These are phyloP conservation scores for Yarrowia sp. DNA, from an alignment of 805 yeast genomes.

Conservation along the genomic window DNA sequence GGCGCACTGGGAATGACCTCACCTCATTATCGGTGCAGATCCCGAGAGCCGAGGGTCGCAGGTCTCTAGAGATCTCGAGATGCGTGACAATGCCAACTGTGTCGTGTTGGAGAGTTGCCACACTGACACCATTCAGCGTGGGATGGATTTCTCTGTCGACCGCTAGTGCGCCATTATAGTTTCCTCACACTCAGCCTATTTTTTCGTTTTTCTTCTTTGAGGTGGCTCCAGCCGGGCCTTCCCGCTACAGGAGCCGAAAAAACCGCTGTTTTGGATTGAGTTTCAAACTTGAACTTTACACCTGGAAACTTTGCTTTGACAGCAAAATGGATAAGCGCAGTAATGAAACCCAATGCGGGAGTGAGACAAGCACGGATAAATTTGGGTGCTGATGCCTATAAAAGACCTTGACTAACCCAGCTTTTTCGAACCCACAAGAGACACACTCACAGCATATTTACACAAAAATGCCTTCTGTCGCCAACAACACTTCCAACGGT, in stretches of 20 bases:
- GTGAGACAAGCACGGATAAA: conserved; percentile 23
- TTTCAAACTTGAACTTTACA: conserved; percentile 9
- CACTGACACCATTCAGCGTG: not conserved
- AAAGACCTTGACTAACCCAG: conserved; percentile 20
- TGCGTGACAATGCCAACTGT: not conserved
- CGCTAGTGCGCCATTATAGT: conserved; percentile 4
- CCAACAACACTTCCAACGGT: conserved; percentile 24
- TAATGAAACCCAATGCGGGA: conserved; percentile 25
- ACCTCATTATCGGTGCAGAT: conserved; percentile 25
- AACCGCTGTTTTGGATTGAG: conserved; percentile 18
- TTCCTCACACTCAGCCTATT: not conserved
- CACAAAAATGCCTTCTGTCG: conserved; percentile 24
- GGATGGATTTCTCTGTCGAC: not conserved
- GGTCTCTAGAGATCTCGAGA: not conserved
- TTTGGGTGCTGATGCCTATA: conserved; percentile 19
- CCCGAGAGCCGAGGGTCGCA: conserved; percentile 25
- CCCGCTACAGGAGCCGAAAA: conserved; percentile 22
- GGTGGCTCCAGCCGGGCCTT: conserved; percentile 22
- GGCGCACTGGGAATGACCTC: conserved; percentile 24
- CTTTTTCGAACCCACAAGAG: conserved; percentile 21
- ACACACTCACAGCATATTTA: conserved; percentile 9
- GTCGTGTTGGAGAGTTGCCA: not conserved
- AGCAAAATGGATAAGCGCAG: conserved; percentile 25
- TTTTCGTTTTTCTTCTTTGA: conserved; percentile 6
- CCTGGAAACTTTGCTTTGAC: conserved; percentile 16